Percentiles rank a stretch among this genome's conserved stretches.
These are phyloP conservation scores for Hanseniaspora meyeri DNA, from an alignment of 805 yeast species.

Conservation along the genomic window DNA sequence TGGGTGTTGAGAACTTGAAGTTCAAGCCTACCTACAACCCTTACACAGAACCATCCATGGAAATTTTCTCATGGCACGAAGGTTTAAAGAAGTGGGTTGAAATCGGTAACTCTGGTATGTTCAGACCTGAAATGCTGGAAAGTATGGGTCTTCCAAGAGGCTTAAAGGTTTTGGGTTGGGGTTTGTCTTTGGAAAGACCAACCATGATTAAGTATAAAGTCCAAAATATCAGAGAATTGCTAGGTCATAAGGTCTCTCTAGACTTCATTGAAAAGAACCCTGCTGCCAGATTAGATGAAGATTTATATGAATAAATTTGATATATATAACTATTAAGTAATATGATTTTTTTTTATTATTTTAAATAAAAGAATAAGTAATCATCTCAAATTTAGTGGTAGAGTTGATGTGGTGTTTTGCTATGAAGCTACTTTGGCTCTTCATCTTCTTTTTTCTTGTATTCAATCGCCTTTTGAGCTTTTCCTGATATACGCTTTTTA, in stretches of 20 bases:
- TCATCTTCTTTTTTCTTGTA: not conserved
- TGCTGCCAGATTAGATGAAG: constrained; percentile 91
- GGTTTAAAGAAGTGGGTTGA: constrained; percentile 97
- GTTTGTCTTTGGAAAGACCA: constrained; percentile 93
- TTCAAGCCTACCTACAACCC: constrained; percentile 99
- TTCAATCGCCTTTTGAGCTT: not conserved
- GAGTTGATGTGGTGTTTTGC: no score
- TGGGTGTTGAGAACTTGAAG: constrained; percentile 93
- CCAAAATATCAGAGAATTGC: constrained; percentile 85
- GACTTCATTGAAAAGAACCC: constrained; percentile 93
- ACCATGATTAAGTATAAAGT: constrained; percentile 98
- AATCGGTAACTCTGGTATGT: constrained; percentile 98
- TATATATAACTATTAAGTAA: not conserved
- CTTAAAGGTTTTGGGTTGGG: constrained; percentile 93
- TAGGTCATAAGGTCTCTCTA: constrained; percentile 92
- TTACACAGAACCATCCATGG: constrained; percentile 97
- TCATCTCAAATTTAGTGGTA: no score
- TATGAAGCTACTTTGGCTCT: not conserved
- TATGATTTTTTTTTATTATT: not conserved
- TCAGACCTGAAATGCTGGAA: constrained; percentile 98
- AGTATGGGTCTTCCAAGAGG: constrained; percentile 95
- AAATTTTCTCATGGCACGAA: constrained; percentile 91
- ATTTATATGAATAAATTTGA: constrained; percentile 31
- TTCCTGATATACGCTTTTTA: not conserved
- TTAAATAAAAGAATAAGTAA: not conserved